phyloP scores from a whole-genome alignment of 2,329 filamentous ascomycete genomes.

The Verticillium isaacii region DNA sequence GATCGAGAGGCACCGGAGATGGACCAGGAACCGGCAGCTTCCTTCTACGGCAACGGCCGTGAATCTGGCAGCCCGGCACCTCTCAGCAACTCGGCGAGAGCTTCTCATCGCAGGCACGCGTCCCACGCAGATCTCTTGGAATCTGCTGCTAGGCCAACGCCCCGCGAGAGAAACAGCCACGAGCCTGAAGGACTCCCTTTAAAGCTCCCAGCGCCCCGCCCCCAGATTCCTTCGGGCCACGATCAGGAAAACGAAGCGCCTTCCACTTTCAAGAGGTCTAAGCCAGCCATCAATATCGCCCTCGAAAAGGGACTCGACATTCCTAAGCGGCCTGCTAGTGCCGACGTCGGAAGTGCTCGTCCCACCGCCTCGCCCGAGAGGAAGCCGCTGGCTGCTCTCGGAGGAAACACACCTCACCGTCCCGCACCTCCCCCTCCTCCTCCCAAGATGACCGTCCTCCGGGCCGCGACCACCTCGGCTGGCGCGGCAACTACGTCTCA shows the following conservation, averaged over 20 bases:
- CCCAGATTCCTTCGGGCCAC: constrained; percentile 55
- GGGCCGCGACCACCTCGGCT: constrained; percentile 79
- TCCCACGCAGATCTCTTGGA: constrained; percentile 30
- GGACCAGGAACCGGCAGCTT: constrained; percentile 34
- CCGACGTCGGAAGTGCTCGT: constrained; percentile 31
- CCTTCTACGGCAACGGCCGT: constrained; percentile 38
- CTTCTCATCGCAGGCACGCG: constrained; percentile 33
- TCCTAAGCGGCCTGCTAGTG: constrained; percentile 43
- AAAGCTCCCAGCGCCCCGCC: constrained; percentile 49
- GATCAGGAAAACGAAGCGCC: constrained; percentile 85
- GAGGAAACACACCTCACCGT: constrained; percentile 68
- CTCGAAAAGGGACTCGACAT: constrained; percentile 52
- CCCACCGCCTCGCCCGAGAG: constrained; percentile 47
- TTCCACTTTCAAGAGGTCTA: constrained; percentile 61
- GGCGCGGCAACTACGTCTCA: constrained; percentile 75
- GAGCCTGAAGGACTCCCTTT: constrained; percentile 36
- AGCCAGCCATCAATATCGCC: constrained; percentile 47
- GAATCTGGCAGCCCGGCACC: constrained; percentile 57
- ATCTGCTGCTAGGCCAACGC: constrained; percentile 25
- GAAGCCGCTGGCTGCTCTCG: constrained; percentile 49
- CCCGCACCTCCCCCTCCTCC: constrained; percentile 78
- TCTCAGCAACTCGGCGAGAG: constrained; percentile 37
- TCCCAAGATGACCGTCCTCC: constrained; percentile 95
- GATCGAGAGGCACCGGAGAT: constrained; percentile 33
- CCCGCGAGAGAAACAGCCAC: constrained; percentile 9